Percentiles rank a stretch among this genome's conserved stretches.
Evolutionary conservation across 2,329 filamentous ascomycete species (phyloP).

Genomic region (Fonsecaea monophora): DNA sequence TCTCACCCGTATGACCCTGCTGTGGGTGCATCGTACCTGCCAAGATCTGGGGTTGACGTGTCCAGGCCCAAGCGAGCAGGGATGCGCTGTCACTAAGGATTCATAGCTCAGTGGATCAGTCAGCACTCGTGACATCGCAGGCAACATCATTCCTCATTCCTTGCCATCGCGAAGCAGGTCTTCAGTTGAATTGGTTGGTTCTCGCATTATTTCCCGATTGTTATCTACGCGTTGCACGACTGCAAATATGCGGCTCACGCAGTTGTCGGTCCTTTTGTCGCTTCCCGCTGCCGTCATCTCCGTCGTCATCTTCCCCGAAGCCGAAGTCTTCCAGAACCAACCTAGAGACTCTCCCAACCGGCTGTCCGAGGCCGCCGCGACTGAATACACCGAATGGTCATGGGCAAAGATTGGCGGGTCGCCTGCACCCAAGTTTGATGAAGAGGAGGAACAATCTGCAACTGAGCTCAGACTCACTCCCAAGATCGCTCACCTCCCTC

Average conservation of each 20-base stretch:
- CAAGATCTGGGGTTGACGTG: conserved; percentile 29
- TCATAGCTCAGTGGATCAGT: background rate
- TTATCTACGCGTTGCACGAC: background rate
- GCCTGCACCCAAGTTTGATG: background rate
- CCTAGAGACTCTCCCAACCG: background rate
- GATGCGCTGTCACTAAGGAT: background rate
- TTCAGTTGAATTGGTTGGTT: conserved; percentile 3
- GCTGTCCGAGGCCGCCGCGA: background rate
- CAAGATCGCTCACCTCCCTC: background rate
- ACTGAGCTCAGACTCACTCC: conserved; percentile 9
- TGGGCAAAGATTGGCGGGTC: background rate
- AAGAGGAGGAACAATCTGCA: background rate
- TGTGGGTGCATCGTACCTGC: too few species aligned
- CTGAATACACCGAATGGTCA: background rate
- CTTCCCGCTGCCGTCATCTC: conserved; percentile 29
- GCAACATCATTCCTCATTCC: conserved; percentile 13
- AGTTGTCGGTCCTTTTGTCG: conserved; percentile 20
- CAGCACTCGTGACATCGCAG: conserved; percentile 9
- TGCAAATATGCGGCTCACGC: conserved; percentile 24
- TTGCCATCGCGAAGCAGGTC: background rate
- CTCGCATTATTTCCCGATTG: background rate
- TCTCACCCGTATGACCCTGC: background rate
- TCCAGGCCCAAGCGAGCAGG: background rate
- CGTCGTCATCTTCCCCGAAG: conserved; percentile 34
- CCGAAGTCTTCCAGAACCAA: conserved; percentile 30